Conservation (phyloP, 1,139 yeast species). For the Groenewaldozyma sp. region DNA sequence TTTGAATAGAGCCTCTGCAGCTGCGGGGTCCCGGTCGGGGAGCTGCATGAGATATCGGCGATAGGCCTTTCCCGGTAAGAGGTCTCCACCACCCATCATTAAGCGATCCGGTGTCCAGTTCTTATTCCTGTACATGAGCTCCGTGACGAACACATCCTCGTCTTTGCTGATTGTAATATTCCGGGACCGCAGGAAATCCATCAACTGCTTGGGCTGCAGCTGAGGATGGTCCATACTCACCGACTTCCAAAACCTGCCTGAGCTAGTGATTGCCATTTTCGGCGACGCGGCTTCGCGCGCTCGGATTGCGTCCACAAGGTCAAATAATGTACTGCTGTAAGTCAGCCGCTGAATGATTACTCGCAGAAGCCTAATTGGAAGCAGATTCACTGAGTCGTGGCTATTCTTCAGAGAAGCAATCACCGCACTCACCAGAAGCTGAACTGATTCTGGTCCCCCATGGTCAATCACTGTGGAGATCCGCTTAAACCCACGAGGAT, state of each 20-base stretch:
- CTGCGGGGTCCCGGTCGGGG: conserved; percentile 1
- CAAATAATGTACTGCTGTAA: not conserved
- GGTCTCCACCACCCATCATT: not conserved
- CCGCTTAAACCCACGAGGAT: not conserved
- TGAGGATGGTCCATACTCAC: not conserved
- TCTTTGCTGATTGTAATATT: not conserved
- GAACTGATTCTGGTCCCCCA: not conserved
- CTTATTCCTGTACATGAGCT: not conserved
- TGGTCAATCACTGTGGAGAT: not conserved
- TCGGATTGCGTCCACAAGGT: not conserved
- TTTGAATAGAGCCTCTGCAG: not conserved
- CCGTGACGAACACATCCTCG: not conserved
- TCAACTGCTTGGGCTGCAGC: not conserved
- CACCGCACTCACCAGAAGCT: not conserved
- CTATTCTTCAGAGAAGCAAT: not conserved
- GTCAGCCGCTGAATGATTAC: not conserved
- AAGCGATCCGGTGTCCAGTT: too few relatives aligned
- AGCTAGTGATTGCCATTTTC: not conserved
- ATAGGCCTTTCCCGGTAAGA: conserved; percentile 3
- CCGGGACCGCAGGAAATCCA: not conserved
- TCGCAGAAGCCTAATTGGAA: conserved; percentile 1
- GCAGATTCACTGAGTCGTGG: not conserved
- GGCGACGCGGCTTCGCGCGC: not conserved
- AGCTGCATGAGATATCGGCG: conserved; percentile 1
- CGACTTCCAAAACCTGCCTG: conserved; percentile 5